Evolutionary conservation across 1,139 yeast genomes (phyloP), one percentile per base, ranked within the genome.

Genomic region (Yamadazyma pseudoaaseri): DNA sequence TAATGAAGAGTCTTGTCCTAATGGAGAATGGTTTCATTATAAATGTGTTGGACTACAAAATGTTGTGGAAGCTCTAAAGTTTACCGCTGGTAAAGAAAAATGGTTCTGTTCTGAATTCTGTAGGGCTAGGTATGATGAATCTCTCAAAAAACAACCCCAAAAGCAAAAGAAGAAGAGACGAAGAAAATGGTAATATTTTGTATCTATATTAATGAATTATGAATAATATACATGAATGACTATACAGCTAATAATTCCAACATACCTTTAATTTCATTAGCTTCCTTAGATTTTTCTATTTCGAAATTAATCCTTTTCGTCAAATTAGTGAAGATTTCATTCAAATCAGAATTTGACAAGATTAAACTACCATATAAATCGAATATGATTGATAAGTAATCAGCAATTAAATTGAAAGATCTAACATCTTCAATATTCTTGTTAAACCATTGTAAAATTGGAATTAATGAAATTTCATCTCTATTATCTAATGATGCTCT

Each of bases 181-280:
- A n/a, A 16, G 14, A 23, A 28, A 20, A 16, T 15, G 15, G 33
- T 25, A 21, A 23, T 18, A 16, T 17, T 11, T n/a, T 13, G 16
- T 20, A 13, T 13, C 6, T 23, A 14, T 16, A 27, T 12, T 30
- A 24, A 28, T 22, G 27, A 28, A 30, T 16, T 16, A 20, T 29
- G 16, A 28, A 18, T 36, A 34, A 43, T 39, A 31, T 36, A 40
- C 43, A 42, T 14, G 25, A 29, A 29, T 29, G 27, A 29, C 16
- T 30, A 38, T 29, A 70, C 73, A 34, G 77, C 78, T 48, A 90
- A 70, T 46, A 92, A 62, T 58, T 87, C 94, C 49, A 92, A 70
- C 97, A 92, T 92, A 40, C 98, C 98, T 49, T 85, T 87, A 32
- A 92, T 80, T 54, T 80, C 84, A 57, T 82, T 84, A 6, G 97